phyloP scores from a whole-genome alignment of 2,329 filamentous ascomycete species.

The Scytalidium lignicola region DNA sequence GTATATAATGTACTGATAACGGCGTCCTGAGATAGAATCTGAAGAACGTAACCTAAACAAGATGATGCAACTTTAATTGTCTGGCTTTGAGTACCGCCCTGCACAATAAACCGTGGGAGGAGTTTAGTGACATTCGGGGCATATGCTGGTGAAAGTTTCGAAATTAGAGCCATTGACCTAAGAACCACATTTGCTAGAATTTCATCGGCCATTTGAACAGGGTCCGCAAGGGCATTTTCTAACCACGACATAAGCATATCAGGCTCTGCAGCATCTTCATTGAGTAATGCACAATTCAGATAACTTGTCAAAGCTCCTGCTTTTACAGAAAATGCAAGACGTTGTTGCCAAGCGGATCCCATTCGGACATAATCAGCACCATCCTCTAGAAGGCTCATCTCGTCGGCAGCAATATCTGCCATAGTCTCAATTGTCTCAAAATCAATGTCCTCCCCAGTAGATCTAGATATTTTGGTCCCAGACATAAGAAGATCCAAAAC shows the following conservation, averaged over 20 bases:
- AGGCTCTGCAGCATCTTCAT: constrained; percentile 73
- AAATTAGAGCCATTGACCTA: constrained; percentile 75
- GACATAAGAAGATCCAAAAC: constrained; percentile 71
- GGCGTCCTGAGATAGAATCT: constrained; percentile 81
- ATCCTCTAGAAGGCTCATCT: constrained; percentile 82
- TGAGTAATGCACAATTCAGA: constrained; percentile 77
- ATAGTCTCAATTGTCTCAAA: constrained; percentile 56
- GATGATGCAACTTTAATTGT: constrained; percentile 76
- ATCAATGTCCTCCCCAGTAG: constrained; percentile 42
- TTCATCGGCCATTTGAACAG: constrained; percentile 75
- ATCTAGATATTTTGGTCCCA: constrained; percentile 34
- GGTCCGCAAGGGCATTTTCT: constrained; percentile 73
- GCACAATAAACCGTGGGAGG: constrained; percentile 82
- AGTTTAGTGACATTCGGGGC: constrained; percentile 73
- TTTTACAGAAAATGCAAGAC: constrained; percentile 80
- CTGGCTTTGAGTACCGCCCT: constrained; percentile 64
- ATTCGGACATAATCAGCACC: constrained; percentile 86
- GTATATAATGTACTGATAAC: constrained; percentile 95
- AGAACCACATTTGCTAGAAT: constrained; percentile 73
- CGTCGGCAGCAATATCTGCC: constrained; percentile 69
- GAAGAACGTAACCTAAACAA: constrained; percentile 76
- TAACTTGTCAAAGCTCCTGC: constrained; percentile 76
- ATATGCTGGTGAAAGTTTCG: constrained; percentile 66
- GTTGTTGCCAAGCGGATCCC: constrained; percentile 81
- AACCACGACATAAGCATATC: constrained; percentile 81